Percentiles rank a stretch among this genome's conserved stretches.
These are phyloP conservation scores for Suzukiozyma palmioleophila DNA, from an alignment of 1,139 yeast species.

Conservation along the genomic window DNA sequence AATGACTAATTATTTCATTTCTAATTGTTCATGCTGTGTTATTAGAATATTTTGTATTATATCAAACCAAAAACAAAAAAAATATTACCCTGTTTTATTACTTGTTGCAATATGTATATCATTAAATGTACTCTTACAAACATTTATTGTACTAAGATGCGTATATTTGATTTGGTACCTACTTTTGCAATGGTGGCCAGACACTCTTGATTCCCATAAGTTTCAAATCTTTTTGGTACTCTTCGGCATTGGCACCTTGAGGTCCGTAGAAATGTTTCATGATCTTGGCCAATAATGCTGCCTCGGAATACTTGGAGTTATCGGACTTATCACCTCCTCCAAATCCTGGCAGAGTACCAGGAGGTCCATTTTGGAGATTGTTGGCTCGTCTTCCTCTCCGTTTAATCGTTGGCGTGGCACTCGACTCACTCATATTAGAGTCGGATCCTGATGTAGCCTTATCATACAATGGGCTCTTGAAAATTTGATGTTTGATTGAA, in stretches of 20 bases:
- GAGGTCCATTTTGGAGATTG: conserved; percentile 5
- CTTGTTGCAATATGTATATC: background rate
- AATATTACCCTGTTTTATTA: conserved; percentile 2
- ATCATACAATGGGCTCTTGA: conserved; percentile 40
- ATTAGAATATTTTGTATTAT: conserved; percentile 2
- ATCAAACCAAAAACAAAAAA: background rate
- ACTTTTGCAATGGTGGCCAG: conserved; percentile 26
- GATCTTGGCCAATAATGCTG: conserved; percentile 38
- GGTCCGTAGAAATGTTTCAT: conserved; percentile 45
- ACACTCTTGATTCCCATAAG: conserved; percentile 33
- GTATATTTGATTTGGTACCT: background rate
- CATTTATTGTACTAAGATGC: no score
- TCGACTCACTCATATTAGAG: conserved; percentile 23
- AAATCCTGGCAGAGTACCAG: conserved; percentile 1
- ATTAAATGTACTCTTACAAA: background rate
- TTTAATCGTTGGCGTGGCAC: conserved; percentile 13
- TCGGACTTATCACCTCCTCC: conserved; percentile 8
- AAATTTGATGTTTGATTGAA: conserved; percentile 35
- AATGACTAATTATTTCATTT: background rate
- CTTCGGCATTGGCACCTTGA: conserved; percentile 31
- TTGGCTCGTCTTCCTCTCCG: conserved; percentile 20
- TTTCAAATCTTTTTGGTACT: conserved; percentile 32
- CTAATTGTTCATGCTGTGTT: conserved; percentile 3
- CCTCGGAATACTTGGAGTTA: conserved; percentile 25
- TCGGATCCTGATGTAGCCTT: conserved; percentile 40